Base-by-base conservation (phyloP, 176 grass and related monocot genomes). In the Aechmea fasciata region DNA sequence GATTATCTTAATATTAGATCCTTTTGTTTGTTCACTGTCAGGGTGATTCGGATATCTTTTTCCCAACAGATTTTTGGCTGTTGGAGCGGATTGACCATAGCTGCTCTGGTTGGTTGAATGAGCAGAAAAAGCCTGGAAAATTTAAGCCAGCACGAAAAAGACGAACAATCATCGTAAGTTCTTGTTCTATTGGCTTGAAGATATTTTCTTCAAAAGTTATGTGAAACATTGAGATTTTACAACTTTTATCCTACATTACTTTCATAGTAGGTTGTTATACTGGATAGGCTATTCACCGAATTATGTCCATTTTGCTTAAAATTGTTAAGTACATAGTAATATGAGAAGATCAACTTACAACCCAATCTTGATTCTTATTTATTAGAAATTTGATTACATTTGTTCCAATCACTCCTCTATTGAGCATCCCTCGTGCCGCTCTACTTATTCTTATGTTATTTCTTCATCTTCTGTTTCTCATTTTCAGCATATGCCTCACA, bases 11-110 rank as follows among this genome's bases (percentile, higher is more conserved):
- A 61, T 61, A 18, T 61, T 19, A 18, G 20, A 76, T n/a, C 63
- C 13, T 51, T 53, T 47, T 29, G 70, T 80, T 67, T 65, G 65
- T 72, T 65, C 74, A 67, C 69, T 57, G 15, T 15, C 84, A 97
- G 94, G 94, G 94, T 63, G 84, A 97, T 69, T 80, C 94, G 23
- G 94, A 97, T 81, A 93, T 97, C 76, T 93, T 93, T 77, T 93
- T 97, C 72, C 89, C 94, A 57, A 93, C 89, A 63, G 82, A 97
- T 78, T 97, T 93, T 73, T 79, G 74, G 84, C 80, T 97, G 47
- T 81, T 97, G 70, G 86, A 92, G 82, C 71, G 67, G 71, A 93
- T 97, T 2, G 89, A 97, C 69, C 89, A 97, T 92, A 26, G 78
- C 62, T 92, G 79, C 82, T 83, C 94, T 81, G 84, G 77, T 26